phyloP scores from a whole-genome alignment of 768 basidiomycete species.

The Russula virescens region DNA sequence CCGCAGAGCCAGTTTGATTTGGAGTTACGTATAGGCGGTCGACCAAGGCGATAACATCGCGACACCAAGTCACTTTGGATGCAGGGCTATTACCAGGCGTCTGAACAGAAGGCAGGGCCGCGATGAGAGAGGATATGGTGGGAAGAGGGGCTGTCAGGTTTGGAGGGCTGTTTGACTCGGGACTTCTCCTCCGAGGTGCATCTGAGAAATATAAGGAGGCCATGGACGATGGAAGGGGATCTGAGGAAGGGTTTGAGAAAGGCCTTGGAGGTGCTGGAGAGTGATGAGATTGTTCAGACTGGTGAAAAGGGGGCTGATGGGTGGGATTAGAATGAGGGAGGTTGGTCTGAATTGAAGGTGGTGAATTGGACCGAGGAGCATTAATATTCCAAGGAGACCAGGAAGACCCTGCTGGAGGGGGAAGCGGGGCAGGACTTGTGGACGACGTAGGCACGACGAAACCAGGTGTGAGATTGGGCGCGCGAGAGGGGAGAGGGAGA shows the following conservation, averaged over 20 bases:
- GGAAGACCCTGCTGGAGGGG: slow-evolving; percentile 24
- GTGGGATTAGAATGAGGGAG: slow-evolving; percentile 26
- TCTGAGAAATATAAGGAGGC: slow-evolving; percentile 22
- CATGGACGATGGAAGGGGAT: slow-evolving; percentile 25
- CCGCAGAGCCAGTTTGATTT: slow-evolving; percentile 35
- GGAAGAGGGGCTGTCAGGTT: slow-evolving; percentile 67
- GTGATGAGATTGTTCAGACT: background rate
- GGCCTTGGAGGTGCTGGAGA: background rate
- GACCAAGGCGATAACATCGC: slow-evolving; percentile 77
- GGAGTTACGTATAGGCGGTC: slow-evolving; percentile 39
- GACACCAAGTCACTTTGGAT: slow-evolving; percentile 68
- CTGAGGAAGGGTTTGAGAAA: background rate
- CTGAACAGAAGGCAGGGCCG: slow-evolving; percentile 47
- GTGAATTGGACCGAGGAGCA: slow-evolving; percentile 27
- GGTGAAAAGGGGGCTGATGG: slow-evolving; percentile 9
- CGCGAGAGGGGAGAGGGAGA: slow-evolving; percentile 29
- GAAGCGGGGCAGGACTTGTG: slow-evolving; percentile 17
- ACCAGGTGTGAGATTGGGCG: slow-evolving; percentile 23
- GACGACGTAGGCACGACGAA: slow-evolving; percentile 17
- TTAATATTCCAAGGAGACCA: slow-evolving; percentile 30
- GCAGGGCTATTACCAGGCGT: slow-evolving; percentile 50
- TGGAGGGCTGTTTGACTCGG: slow-evolving; percentile 32
- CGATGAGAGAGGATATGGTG: slow-evolving; percentile 50
- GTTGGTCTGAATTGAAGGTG: slow-evolving; percentile 26
- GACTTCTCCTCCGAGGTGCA: slow-evolving; percentile 26